Percentiles rank a stretch among this genome's conserved stretches.
Conservation (phyloP, 306 rosid genomes). For the Cicer cuneatum region DNA sequence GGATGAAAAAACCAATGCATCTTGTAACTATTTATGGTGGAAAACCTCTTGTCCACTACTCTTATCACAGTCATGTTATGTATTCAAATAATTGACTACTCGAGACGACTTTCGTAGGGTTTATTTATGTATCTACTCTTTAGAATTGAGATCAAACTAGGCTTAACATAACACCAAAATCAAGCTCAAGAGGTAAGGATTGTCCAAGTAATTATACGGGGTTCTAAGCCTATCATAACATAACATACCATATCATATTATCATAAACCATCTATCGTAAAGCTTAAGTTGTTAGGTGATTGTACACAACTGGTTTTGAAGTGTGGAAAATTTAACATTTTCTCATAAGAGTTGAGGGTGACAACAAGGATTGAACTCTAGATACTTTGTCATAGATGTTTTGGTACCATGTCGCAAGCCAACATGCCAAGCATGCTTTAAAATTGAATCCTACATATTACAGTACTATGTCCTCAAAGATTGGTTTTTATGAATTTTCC, state of each 20-base stretch:
- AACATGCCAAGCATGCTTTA: neutral
- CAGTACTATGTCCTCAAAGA: conserved; percentile 6
- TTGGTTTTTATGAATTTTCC: conserved; percentile 1
- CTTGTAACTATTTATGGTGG: neutral
- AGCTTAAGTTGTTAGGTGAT: too few species aligned
- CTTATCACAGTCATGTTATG: conserved; percentile 32
- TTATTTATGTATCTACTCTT: conserved; percentile 13
- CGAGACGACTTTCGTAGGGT: neutral
- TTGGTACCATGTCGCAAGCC: neutral
- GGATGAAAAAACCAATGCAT: conserved; percentile 8
- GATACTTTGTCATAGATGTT: conserved; percentile 10
- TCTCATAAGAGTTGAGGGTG: too few species aligned
- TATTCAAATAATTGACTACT: conserved; percentile 4
- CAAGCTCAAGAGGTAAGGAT: too few species aligned
- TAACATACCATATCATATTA: too few species aligned
- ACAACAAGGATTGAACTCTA: too few species aligned
- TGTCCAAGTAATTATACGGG: too few species aligned
- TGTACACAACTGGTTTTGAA: too few species aligned
- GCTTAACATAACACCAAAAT: too few species aligned
- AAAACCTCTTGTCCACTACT: neutral
- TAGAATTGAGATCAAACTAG: too few species aligned
- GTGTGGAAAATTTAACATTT: too few species aligned
- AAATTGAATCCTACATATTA: neutral
- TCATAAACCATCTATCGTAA: too few species aligned
- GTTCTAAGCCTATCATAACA: too few species aligned